phyloP scores from a whole-genome alignment of 2,329 filamentous ascomycete genomes.

The Clarireedia homoeocarpa region DNA sequence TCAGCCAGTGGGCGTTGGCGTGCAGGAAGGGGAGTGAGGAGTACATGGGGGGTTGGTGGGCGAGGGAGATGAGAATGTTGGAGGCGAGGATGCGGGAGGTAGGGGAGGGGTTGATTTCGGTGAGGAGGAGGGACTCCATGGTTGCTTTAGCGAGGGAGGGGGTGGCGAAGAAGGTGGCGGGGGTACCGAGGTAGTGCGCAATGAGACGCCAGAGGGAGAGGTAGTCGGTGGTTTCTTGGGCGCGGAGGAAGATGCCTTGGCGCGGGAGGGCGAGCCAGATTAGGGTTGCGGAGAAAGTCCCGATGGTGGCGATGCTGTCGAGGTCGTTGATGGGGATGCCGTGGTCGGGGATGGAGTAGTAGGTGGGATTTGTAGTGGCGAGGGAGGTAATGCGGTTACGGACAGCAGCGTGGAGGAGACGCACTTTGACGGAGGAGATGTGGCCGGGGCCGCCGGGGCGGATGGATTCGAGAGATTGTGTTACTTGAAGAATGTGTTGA shows the following conservation, averaged over 20 bases:
- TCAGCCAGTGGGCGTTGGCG: constrained; percentile 12
- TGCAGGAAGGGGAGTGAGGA: no score
- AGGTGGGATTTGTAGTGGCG: constrained; percentile 45
- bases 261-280: constrained; percentile 63
- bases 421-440: constrained; percentile 56
- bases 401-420: constrained; percentile 61
- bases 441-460: constrained; percentile 61
- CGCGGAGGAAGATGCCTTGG: constrained; percentile 59
- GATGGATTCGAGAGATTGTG: constrained; percentile 54
- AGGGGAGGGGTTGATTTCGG: constrained; percentile 58
- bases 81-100: constrained; percentile 59
- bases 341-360: constrained; percentile 51
- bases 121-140: constrained; percentile 60
- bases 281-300: constrained; percentile 59
- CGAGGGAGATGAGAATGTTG: constrained; percentile 63
- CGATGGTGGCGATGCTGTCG: constrained; percentile 65
- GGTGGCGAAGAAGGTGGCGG: constrained; percentile 51
- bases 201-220: constrained; percentile 71
- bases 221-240: constrained; percentile 60
- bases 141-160: constrained; percentile 47
- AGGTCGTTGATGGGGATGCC: constrained; percentile 70
- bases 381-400: constrained; percentile 57
- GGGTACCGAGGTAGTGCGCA: constrained; percentile 62
- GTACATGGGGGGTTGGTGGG: constrained; percentile 39
- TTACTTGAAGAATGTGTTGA: constrained; percentile 67